phyloP scores from a whole-genome alignment of 495 filamentous ascomycete species.

The Aspergillus egyptiacus region DNA sequence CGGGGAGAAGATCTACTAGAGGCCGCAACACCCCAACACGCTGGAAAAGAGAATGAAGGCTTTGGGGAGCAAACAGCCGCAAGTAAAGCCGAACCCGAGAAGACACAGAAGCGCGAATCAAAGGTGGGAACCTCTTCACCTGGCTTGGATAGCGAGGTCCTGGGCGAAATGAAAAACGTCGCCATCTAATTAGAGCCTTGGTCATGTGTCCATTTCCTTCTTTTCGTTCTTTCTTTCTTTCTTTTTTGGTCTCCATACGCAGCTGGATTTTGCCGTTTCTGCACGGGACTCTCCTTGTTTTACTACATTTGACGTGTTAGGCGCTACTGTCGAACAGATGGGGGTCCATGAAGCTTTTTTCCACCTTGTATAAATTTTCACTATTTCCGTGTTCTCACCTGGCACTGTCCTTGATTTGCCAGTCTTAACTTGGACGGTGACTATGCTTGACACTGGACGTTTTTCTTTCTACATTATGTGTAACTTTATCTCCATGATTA shows the following conservation, averaged over 20 bases:
- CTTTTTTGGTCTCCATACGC: slow-evolving; percentile 18
- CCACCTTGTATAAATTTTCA: slow-evolving; percentile 22
- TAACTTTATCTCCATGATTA: slow-evolving; percentile 35
- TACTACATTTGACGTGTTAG: slow-evolving; percentile 9
- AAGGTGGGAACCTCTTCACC: slow-evolving; percentile 22
- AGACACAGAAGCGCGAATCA: slow-evolving; percentile 27
- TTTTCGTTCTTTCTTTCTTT: no score
- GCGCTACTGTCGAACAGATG: slow-evolving; percentile 14
- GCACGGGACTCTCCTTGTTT: slow-evolving; percentile 12
- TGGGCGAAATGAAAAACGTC: slow-evolving; percentile 54
- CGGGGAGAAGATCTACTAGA: slow-evolving; percentile 41
- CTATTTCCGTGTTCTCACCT: slow-evolving; percentile 4
- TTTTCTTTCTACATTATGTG: slow-evolving; percentile 18
- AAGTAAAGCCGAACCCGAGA: slow-evolving; percentile 25
- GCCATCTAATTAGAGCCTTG: slow-evolving; percentile 42
- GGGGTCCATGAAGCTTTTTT: slow-evolving; percentile 18
- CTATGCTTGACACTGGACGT: slow-evolving; percentile 6
- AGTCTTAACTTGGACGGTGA: slow-evolving; percentile 9
- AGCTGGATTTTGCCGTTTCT: slow-evolving; percentile 17
- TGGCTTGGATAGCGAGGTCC: slow-evolving; percentile 35
- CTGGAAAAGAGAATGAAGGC: slow-evolving; percentile 35
- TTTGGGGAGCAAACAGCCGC: slow-evolving; percentile 22
- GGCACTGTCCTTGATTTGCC: slow-evolving; percentile 14
- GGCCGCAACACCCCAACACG: slow-evolving; percentile 37
- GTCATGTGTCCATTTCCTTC: no score